Conservation (phyloP, 257 asterid genomes). For the Solanum chmielewskii region DNA sequence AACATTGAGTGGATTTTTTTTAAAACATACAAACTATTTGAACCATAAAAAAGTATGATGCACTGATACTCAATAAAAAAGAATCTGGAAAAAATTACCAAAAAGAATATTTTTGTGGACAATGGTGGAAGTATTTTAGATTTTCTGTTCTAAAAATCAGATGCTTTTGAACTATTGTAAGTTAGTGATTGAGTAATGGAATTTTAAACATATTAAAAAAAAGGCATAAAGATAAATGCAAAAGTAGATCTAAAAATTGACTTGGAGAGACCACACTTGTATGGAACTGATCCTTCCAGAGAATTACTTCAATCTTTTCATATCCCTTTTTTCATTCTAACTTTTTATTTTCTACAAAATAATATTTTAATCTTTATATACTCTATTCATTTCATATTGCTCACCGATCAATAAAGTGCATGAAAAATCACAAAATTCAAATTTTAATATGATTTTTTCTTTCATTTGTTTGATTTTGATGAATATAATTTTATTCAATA, state of each 20-base stretch:
- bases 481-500: neutral
- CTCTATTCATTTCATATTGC: neutral
- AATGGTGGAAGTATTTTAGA: neutral
- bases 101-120: neutral
- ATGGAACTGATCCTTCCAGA: neutral
- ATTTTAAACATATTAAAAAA: too few relatives aligned
- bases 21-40: neutral
- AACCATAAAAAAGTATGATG: neutral
- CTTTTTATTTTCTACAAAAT: neutral
- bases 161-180: neutral
- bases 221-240: neutral
- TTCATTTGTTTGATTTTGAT: neutral
- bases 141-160: neutral
- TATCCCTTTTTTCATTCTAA: neutral
- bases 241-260: neutral
- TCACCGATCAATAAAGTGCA: too few relatives aligned
- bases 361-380: neutral
- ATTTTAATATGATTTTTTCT: neutral
- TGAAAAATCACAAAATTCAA: neutral
- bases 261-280: neutral
- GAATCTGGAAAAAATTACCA: neutral
- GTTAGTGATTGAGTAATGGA: too few relatives aligned
- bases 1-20: neutral
- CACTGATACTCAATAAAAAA: neutral
- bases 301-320: neutral